Conservation (phyloP, 495 filamentous ascomycete genomes). For the Lichina pygmaea region DNA sequence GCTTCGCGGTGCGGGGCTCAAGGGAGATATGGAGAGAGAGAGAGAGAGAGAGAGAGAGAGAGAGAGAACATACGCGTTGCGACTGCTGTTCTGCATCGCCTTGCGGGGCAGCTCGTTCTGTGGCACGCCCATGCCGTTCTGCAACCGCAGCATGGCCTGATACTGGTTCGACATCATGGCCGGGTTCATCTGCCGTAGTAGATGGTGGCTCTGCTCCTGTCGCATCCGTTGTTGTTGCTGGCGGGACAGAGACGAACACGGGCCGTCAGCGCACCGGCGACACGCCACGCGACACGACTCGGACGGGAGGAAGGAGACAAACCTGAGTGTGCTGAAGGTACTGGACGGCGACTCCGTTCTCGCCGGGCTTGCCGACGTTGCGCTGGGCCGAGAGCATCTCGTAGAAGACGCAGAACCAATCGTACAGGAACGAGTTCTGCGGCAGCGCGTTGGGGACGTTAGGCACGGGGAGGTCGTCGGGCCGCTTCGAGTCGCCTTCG, state of each 20-base stretch:
- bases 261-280: background rate
- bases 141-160: slow-evolving; percentile 23
- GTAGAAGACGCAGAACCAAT: slow-evolving; percentile 96
- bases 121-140: slow-evolving; percentile 20
- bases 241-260: slow-evolving; percentile 1
- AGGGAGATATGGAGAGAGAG: background rate
- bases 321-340: slow-evolving; percentile 70
- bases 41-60: slow-evolving; percentile 3
- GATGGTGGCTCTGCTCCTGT: slow-evolving; percentile 36
- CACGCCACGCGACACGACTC: too few species aligned
- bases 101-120: slow-evolving; percentile 37
- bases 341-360: slow-evolving; percentile 21
- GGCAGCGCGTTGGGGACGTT: slow-evolving; percentile 30
- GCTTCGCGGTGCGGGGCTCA: too few species aligned
- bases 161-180: slow-evolving; percentile 24
- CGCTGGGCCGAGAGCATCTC: slow-evolving; percentile 68
- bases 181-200: slow-evolving; percentile 39
- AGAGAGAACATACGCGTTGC: slow-evolving; percentile 31
- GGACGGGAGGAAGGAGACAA: slow-evolving; percentile 8
- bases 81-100: slow-evolving; percentile 46
- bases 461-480: slow-evolving; percentile 54
- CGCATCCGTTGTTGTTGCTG: slow-evolving; percentile 39
- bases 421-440: slow-evolving; percentile 59
- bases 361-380: slow-evolving; percentile 21
- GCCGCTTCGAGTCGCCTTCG: slow-evolving; percentile 39